Evolutionary conservation across 2,329 filamentous ascomycete species (phyloP), one percentile per base, ranked within the genome.

Genomic region (Cordyceps javanica): DNA sequence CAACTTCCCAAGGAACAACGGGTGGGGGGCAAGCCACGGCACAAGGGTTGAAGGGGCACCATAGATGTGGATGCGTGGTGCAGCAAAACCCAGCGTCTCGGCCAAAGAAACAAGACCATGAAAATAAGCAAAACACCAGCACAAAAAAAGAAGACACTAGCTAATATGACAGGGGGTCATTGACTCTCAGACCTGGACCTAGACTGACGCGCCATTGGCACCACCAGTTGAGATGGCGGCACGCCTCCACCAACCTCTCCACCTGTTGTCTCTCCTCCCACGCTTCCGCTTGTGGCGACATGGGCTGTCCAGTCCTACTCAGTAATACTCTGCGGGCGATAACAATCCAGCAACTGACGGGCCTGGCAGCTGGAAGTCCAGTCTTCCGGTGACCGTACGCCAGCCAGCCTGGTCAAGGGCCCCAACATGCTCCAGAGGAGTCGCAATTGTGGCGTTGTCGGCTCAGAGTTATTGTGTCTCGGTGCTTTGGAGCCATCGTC

Each of bases 221-320:
- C 34, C 36, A 49, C 38, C 45, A 51, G 55, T 57, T 48, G 56
- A 53, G 56, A 58, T 54, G 56, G 56, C 49, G 49, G 45, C 45
- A 46, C 46, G 32, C 41, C 45, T 56, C 53, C 57, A 55, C 52
- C 42, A 9, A 11, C 19, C 57, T 55, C 57, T 55, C 57, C 57
- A 59, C 57, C 52, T 39, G 26, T 56, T 59, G 57, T 59, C 57
- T 59, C 57, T 59, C 57, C 52, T 59, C 57, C 49, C 49, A 46
- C 14, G 26, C 34, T 23, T 30, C 14, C 14, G 55, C 14, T 57
- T 45, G 45, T 42, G 46, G 46, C 38, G 55, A 57, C 26, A 48
- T 25, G 44, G 42, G 44, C 34, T 58, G 44, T 26, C 26, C 41
- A 23, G n/a, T n/a, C n/a, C n/a, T n/a, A n/a, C n/a, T n/a, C n/a